Conservation (phyloP, 1,139 yeast species). For the Yamadazyma diospyri region DNA sequence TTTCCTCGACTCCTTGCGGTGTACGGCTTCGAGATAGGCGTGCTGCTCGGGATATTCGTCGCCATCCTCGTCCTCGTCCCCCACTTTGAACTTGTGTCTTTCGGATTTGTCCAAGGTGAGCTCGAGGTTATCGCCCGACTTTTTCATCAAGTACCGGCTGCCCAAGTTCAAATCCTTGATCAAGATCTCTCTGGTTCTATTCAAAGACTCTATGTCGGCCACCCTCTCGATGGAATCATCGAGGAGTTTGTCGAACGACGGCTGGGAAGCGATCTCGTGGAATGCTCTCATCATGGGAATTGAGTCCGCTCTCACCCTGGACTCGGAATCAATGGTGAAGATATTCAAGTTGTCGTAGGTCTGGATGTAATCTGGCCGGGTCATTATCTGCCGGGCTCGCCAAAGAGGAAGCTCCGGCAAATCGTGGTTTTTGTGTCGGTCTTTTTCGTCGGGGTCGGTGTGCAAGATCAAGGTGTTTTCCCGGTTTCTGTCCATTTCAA, state of each 20-base stretch:
- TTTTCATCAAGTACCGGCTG: conserved; percentile 24
- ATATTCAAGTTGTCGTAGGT: conserved; percentile 70
- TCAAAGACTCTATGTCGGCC: conserved; percentile 70
- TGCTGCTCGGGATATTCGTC: conserved; percentile 32
- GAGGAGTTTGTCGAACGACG: conserved; percentile 67
- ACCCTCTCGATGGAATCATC: conserved; percentile 71
- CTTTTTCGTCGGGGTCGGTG: conserved; percentile 17
- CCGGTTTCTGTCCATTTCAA: conserved; percentile 55
- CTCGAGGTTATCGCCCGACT: conserved; percentile 12
- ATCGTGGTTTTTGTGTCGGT: conserved; percentile 39
- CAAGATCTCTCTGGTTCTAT: conserved; percentile 78
- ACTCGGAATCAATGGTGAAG: conserved; percentile 72
- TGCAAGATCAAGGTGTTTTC: conserved; percentile 26
- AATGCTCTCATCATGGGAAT: conserved; percentile 91
- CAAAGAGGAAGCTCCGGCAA: conserved; percentile 76
- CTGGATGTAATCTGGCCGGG: conserved; percentile 78
- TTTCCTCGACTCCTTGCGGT: conserved; percentile 25
- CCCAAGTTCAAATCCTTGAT: conserved; percentile 67
- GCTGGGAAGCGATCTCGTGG: conserved; percentile 70
- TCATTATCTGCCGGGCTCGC: conserved; percentile 84
- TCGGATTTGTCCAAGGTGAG: conserved; percentile 12
- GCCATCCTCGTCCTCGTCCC: conserved; percentile 29
- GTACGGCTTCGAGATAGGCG: conserved; percentile 38
- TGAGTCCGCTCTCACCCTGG: conserved; percentile 75
- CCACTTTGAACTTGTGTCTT: conserved; percentile 16